phyloP scores from a whole-genome alignment of 2,329 filamentous ascomycete species.

The Leptosphaerulina australis region DNA sequence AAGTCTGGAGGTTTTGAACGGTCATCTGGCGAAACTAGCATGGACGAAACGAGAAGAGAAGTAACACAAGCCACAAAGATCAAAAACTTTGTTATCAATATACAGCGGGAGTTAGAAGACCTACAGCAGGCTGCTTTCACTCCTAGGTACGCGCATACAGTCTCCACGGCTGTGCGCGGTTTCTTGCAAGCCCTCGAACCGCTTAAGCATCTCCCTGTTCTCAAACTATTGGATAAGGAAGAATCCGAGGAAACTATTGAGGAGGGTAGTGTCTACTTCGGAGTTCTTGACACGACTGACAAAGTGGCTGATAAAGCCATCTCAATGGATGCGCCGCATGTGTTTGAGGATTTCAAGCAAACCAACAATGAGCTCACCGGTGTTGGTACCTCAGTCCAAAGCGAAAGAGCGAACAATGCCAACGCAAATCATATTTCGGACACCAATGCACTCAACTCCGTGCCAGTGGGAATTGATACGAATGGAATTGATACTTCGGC shows the following conservation, averaged over 20 bases:
- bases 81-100: neutral
- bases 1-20: neutral
- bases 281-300: neutral
- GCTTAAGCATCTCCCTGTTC: no score
- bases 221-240: no score
- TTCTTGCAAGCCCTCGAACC: neutral
- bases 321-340: neutral
- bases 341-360: neutral
- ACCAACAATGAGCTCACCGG: neutral
- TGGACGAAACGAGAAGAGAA: neutral
- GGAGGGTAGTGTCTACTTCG: slow-evolving; percentile 4
- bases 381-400: neutral
- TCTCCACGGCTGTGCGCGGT: neutral
- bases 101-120: neutral
- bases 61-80: neutral
- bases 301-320: neutral
- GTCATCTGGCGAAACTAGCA: neutral
- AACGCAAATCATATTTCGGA: neutral
- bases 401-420: no score
- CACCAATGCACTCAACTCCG: neutral
- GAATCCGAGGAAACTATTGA: neutral
- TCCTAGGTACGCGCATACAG: neutral
- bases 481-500: neutral
- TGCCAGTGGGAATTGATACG: neutral
- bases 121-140: neutral